Percentiles rank a stretch among this genome's conserved stretches.
phyloP scores from a whole-genome alignment of 169 alveolate species.

The Plasmodium malariae region DNA sequence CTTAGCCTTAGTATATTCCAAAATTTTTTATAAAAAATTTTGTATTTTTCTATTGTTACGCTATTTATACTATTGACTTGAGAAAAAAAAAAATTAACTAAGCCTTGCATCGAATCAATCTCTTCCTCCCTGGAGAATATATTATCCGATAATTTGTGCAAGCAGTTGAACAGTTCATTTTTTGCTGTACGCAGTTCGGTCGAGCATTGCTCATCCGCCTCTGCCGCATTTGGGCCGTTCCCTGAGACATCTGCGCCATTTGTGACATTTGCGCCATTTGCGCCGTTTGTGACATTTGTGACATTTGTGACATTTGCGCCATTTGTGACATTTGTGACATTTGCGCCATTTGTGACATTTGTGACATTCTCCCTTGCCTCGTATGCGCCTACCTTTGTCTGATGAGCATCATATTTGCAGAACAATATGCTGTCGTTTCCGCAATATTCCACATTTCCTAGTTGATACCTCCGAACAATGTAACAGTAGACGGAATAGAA shows the following conservation, averaged over 20 bases:
- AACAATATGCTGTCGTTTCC: slow-evolving; percentile 2
- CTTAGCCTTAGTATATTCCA: slow-evolving; percentile 17
- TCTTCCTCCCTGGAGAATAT: slow-evolving; percentile 39
- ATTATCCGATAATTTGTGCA: slow-evolving; percentile 14
- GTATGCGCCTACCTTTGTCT: not conserved
- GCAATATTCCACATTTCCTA: slow-evolving; percentile 3
- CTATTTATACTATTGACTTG: slow-evolving; percentile 21
- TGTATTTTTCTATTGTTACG: slow-evolving; percentile 22
- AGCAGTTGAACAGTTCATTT: not conserved
- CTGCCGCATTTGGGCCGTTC: not conserved
- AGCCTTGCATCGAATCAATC: slow-evolving; percentile 55
- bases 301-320: not conserved
- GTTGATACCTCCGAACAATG: slow-evolving; percentile 10
- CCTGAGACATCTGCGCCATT: not conserved
- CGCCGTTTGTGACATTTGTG: not conserved
- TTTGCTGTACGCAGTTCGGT: not conserved
- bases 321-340: not conserved
- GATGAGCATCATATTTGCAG: not conserved
- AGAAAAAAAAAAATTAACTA: slow-evolving; percentile 48
- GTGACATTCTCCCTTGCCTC: not conserved
- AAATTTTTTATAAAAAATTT: slow-evolving; percentile 35
- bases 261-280: not conserved
- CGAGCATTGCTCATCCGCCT: too few species aligned
- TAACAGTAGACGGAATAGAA: slow-evolving; percentile 31
- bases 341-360: not conserved